These are phyloP conservation scores for Termitomyces sp. DNA, from an alignment of 768 basidiomycete species.

Conservation along the genomic window DNA sequence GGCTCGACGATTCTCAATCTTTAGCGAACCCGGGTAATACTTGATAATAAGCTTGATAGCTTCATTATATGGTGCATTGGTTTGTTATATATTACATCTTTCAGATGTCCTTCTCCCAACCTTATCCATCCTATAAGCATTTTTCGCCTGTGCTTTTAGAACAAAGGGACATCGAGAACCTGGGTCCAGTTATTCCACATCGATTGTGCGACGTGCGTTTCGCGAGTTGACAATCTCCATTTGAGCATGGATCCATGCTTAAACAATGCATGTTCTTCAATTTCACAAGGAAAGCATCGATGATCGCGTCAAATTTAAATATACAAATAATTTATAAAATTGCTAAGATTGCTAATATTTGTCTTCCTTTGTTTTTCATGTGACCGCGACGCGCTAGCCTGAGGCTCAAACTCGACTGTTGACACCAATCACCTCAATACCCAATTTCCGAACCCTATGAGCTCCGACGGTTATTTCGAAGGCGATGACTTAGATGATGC, in stretches of 20 bases:
- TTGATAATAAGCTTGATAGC: no score
- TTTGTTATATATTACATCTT: no score
- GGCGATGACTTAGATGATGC: conserved; percentile 61
- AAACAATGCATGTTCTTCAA: no score
- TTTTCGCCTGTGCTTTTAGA: neutral
- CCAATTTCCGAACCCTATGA: conserved; percentile 42
- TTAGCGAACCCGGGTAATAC: no score
- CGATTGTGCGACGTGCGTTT: no score
- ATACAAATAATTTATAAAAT: neutral
- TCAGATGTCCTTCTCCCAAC: neutral
- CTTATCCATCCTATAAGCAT: neutral
- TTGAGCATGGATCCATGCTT: no score
- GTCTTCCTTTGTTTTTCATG: conserved; percentile 11
- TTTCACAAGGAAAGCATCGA: no score
- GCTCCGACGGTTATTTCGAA: conserved; percentile 75
- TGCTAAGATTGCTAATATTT: neutral
- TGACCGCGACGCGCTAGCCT: conserved; percentile 20
- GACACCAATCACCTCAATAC: neutral
- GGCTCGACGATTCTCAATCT: neutral
- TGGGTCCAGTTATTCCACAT: no score
- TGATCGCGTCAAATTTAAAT: no score
- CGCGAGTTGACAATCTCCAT: no score
- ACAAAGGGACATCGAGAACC: no score
- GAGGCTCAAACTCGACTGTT: neutral
- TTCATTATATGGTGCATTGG: no score